Conservation (phyloP, 805 yeast genomes). For the Sungouiella thailandica region DNA sequence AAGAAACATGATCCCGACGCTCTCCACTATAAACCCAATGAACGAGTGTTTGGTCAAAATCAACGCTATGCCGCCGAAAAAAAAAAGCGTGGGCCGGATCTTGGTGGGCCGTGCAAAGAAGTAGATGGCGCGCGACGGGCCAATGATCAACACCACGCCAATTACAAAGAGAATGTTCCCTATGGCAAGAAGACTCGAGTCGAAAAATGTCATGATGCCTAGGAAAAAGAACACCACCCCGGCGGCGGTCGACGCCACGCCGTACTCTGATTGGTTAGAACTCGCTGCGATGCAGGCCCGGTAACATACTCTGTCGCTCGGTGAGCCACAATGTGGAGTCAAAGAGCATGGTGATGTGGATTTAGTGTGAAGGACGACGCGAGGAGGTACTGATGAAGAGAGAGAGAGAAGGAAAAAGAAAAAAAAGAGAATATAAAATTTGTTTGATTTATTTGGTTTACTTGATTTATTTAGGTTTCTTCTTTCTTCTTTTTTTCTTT, state of each 20-base stretch:
- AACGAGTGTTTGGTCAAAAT: slow-evolving; percentile 76
- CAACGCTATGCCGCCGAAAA: slow-evolving; percentile 66
- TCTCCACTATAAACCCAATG: slow-evolving; percentile 78
- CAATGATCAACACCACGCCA: slow-evolving; percentile 85
- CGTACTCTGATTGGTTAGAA: slow-evolving; percentile 77
- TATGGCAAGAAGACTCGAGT: slow-evolving; percentile 80
- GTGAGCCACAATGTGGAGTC: slow-evolving; percentile 54
- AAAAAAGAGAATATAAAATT: no score
- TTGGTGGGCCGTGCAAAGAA: slow-evolving; percentile 87
- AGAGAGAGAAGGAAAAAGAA: neutral
- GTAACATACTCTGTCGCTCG: slow-evolving; percentile 64
- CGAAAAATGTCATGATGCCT: slow-evolving; percentile 84
- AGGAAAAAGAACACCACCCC: slow-evolving; percentile 74
- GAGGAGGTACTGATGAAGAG: neutral
- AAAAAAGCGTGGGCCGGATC: slow-evolving; percentile 80
- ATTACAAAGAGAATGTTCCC: slow-evolving; percentile 77
- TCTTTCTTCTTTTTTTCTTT: no score
- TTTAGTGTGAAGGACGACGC: neutral
- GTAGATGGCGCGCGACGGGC: slow-evolving; percentile 73
- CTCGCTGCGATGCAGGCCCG: no score
- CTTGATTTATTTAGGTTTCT: no score
- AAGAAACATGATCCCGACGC: slow-evolving; percentile 81
- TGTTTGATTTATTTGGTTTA: no score
- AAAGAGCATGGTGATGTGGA: slow-evolving; percentile 11
- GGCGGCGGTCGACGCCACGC: slow-evolving; percentile 87